Percentiles rank a stretch among this genome's conserved stretches.
Conservation (phyloP, 345 rosid species). For the Rhodamnia argentea region DNA sequence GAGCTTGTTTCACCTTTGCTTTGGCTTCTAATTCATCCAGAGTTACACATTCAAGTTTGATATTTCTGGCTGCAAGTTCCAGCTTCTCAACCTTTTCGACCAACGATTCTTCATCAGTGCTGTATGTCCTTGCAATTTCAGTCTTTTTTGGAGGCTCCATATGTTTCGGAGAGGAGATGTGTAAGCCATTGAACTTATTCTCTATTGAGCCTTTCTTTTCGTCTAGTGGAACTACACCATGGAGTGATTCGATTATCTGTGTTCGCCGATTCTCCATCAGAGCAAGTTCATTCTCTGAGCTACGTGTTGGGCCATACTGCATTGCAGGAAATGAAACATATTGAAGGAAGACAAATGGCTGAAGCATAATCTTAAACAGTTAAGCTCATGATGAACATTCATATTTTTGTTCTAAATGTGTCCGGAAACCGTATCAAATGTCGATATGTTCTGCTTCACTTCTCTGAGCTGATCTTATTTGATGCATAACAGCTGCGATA, state of each 20-base stretch:
- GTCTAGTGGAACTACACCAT: neutral
- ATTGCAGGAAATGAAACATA: neutral
- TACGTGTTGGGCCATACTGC: neutral
- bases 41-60: neutral
- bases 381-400: neutral
- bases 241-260: neutral
- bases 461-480: neutral
- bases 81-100: neutral
- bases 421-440: neutral
- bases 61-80: neutral
- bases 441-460: neutral
- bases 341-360: neutral
- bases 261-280: neutral
- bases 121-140: neutral
- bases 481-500: neutral
- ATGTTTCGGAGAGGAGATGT: neutral
- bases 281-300: neutral
- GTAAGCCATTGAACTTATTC: neutral
- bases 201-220: neutral
- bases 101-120: neutral
- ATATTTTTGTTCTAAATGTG: neutral
- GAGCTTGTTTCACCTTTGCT: neutral
- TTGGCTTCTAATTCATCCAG: neutral
- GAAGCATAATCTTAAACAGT: neutral
- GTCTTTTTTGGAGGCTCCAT: neutral